phyloP scores from a whole-genome alignment of 2,329 filamentous ascomycete genomes.

The Domatiomyces catenatus region DNA sequence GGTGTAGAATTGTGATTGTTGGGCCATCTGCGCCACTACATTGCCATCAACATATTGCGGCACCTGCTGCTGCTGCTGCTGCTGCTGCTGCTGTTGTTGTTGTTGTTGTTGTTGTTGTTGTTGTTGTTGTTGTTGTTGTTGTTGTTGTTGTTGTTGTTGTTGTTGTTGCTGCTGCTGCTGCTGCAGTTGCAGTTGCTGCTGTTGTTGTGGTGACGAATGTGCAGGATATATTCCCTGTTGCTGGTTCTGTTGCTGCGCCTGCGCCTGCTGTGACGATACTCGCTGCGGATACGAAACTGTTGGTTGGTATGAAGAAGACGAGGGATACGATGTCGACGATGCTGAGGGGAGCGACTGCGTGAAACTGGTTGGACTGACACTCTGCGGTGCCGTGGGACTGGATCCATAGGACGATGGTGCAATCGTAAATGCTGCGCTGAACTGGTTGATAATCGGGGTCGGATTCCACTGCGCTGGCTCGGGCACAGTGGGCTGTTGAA shows the following conservation, averaged over 20 bases:
- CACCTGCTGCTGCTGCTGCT: slow-evolving; percentile 18
- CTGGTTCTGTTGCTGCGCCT: not conserved
- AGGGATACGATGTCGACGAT: slow-evolving; percentile 1
- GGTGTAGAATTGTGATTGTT: slow-evolving; percentile 18
- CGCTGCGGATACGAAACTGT: slow-evolving; percentile 13
- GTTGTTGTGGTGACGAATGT: slow-evolving; percentile 1
- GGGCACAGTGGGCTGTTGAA: not conserved
- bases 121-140: no score
- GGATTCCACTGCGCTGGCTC: slow-evolving; percentile 59
- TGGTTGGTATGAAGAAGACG: slow-evolving; percentile 2
- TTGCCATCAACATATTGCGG: slow-evolving; percentile 13
- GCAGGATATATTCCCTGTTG: not conserved
- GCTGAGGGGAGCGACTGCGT: not conserved
- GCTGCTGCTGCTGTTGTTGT: slow-evolving; percentile 13
- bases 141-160: slow-evolving; percentile 18
- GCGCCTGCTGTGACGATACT: slow-evolving; percentile 1
- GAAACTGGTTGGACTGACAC: not conserved
- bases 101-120: slow-evolving; percentile 3
- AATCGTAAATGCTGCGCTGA: slow-evolving; percentile 86
- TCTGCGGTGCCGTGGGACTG: slow-evolving; percentile 25
- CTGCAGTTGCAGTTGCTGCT: slow-evolving; percentile 18
- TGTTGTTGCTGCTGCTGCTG: slow-evolving; percentile 18
- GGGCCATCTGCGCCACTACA: not conserved
- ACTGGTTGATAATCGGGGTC: slow-evolving; percentile 66
- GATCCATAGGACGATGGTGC: slow-evolving; percentile 29